Conservation (phyloP, 2,329 filamentous ascomycete species). For the Exophiala sp. region DNA sequence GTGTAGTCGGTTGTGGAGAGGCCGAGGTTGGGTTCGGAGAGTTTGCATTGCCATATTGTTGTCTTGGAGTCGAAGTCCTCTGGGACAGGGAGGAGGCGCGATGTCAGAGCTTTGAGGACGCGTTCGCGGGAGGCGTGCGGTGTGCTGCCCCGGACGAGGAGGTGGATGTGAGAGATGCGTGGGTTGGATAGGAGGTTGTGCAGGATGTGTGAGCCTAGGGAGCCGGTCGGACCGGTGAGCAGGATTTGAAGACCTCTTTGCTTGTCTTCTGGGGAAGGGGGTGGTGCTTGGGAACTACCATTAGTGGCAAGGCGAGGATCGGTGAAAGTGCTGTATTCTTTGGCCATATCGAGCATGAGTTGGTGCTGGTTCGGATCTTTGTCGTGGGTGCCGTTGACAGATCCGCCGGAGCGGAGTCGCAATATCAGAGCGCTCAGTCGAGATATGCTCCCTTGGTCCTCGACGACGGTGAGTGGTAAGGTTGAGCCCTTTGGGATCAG, state of each 20-base stretch:
- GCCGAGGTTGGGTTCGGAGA: constrained; percentile 50
- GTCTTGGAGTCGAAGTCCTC: constrained; percentile 37
- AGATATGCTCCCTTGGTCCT: constrained; percentile 56
- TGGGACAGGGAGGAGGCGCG: constrained; percentile 32
- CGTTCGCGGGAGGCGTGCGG: constrained; percentile 42
- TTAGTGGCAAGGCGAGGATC: background rate
- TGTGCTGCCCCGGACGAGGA: constrained; percentile 52
- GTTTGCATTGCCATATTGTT: constrained; percentile 46
- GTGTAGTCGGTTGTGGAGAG: constrained; percentile 42
- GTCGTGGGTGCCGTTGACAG: constrained; percentile 2
- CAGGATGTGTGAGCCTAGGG: constrained; percentile 60
- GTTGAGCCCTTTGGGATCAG: constrained; percentile 12
- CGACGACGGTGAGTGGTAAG: constrained; percentile 57
- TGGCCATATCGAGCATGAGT: constrained; percentile 46
- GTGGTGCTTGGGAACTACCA: background rate
- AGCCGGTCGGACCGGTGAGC: constrained; percentile 64
- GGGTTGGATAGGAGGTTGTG: constrained; percentile 38
- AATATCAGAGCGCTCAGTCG: constrained; percentile 40
- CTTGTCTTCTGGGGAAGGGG: background rate
- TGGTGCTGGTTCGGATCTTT: constrained; percentile 35
- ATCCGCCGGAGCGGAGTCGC: constrained; percentile 19
- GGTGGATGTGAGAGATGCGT: constrained; percentile 49
- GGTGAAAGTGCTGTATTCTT: constrained; percentile 32
- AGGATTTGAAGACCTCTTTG: constrained; percentile 12
- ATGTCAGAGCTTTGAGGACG: constrained; percentile 43